Base-by-base conservation (phyloP, 768 basidiomycete genomes). In the Pleurotus djamor region DNA sequence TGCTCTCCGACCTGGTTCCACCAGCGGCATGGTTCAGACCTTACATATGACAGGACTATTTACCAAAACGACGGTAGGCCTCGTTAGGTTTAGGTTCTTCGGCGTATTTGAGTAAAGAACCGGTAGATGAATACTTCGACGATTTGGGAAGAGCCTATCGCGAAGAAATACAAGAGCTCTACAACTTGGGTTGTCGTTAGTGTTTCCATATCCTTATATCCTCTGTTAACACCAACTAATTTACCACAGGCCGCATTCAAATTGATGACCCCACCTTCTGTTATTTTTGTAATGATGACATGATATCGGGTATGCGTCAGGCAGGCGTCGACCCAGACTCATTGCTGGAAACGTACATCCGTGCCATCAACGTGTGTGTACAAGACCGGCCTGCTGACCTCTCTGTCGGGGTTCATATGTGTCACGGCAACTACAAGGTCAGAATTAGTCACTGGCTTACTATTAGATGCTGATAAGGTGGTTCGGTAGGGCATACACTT, bases 1-100 rank as follows among this genome's bases (percentile, higher is more conserved):
- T 86, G 84, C 60, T 83, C 88, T 0, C 89, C 89, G 3, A 84
- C 85, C 37, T 88, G 87, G 86, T 86, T 83, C 69, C 86, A 88
- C 67, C 81, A 88, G 33, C 81, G 84, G 28, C 86, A 87, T 67
- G 88, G 88, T 52, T 78, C 76, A 7, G 83, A 84, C 61, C 48
- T 71, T 48, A 83, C 84, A 5, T 87, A 85, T 65, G 82, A 83
- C 60, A 74, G 79, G 45, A 74, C 78, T 6, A 81, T 88, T 5
- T 90, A 90, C 71, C 74, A 76, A 48, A 81, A 76, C 65, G 87
- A 89, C 66, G 82, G 85, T 83, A 48, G 58, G 74, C 48, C 6
- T 16, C 28, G 3, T 28, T 28, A 28, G 21, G 2, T 28, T 3
- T 28, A 28, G 21, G 21, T 28, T 3, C 21, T 28, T 28, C 21